Conservation (phyloP, 179 eudicot genomes). For the Drosera spatulata region DNA sequence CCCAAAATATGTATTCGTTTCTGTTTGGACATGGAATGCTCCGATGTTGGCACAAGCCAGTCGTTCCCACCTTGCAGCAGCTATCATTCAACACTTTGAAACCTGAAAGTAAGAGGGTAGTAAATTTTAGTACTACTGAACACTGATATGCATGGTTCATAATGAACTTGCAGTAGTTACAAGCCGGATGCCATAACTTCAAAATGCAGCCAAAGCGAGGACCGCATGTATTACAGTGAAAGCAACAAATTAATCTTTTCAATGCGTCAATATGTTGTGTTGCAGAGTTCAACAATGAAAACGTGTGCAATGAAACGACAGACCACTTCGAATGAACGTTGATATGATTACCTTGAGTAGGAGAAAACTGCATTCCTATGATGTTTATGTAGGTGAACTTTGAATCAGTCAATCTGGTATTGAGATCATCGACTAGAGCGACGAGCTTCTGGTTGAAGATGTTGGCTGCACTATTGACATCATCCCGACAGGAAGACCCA, state of each 20-base stretch:
- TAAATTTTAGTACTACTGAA: not conserved
- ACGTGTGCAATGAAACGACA: not conserved
- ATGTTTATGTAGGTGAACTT: not conserved
- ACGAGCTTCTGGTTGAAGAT: not conserved
- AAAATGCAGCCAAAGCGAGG: not conserved
- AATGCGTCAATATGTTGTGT: not conserved
- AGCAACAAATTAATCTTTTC: no score
- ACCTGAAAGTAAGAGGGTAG: not conserved
- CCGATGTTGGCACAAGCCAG: not conserved
- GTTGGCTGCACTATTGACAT: not conserved
- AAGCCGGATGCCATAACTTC: not conserved
- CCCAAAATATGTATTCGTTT: not conserved
- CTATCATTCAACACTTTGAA: not conserved
- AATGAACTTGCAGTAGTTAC: not conserved
- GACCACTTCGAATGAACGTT: not conserved
- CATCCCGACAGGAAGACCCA: not conserved
- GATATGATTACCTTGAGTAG: not conserved
- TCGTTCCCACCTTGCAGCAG: not conserved
- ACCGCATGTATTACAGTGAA: no score
- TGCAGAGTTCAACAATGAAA: not conserved
- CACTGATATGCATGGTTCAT: not conserved
- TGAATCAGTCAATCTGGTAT: not conserved
- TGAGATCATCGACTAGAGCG: not conserved
- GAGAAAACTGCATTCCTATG: not conserved
- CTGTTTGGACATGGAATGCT: no score